Conservation (phyloP, 1,139 yeast species). For the Debaryomyces udenii region DNA sequence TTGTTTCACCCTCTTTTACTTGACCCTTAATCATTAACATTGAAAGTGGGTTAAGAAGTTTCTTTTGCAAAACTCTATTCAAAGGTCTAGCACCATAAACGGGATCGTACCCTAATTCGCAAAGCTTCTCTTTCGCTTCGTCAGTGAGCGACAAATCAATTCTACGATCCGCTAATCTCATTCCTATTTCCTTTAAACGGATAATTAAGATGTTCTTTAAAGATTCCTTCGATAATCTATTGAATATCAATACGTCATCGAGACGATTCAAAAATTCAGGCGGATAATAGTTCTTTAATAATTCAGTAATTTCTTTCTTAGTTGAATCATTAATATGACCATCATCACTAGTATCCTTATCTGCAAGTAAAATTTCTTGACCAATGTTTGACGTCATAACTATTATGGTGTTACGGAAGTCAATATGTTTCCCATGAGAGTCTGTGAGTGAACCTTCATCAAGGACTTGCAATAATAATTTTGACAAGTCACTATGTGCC, state of each 20-base stretch:
- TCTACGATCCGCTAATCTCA: conserved; percentile 76
- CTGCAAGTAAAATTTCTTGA: conserved; percentile 79
- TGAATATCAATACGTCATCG: conserved; percentile 88
- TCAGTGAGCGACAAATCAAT: conserved; percentile 61
- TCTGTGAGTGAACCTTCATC: conserved; percentile 96
- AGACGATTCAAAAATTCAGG: conserved; percentile 95
- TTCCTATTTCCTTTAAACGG: conserved; percentile 76
- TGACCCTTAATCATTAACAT: conserved; percentile 77
- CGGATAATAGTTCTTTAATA: conserved; percentile 74
- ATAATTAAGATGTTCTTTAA: conserved; percentile 81
- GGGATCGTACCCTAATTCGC: conserved; percentile 86
- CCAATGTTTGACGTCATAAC: conserved; percentile 99
- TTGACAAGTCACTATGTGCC: conserved; percentile 93
- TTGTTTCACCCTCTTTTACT: conserved; percentile 69
- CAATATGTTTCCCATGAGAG: conserved; percentile 91
- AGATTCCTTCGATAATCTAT: conserved; percentile 76
- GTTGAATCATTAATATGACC: conserved; percentile 53
- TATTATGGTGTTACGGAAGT: conserved; percentile 90
- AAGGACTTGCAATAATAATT: conserved; percentile 82
- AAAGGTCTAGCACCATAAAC: conserved; percentile 95
- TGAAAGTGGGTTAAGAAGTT: conserved; percentile 84
- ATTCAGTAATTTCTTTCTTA: conserved; percentile 61
- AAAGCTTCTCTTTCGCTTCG: conserved; percentile 74
- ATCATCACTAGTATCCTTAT: conserved; percentile 44
- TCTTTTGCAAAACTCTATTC: conserved; percentile 84